phyloP scores from a whole-genome alignment of 176 grass and related monocot species.

The Musa schizocarpa region DNA sequence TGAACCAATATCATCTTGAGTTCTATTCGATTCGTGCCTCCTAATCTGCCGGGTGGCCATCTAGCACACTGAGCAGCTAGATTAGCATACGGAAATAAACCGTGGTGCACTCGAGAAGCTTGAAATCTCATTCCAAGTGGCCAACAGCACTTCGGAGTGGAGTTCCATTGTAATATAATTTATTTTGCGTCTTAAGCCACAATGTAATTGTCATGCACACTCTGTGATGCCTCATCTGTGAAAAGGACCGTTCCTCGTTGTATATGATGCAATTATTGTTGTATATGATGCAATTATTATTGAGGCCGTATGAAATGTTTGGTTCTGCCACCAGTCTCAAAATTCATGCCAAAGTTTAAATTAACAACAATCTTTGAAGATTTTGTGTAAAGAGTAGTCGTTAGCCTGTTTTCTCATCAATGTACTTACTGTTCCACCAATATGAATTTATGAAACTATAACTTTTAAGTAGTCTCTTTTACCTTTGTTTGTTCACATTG shows the following conservation, averaged over 20 bases:
- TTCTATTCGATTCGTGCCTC: background rate
- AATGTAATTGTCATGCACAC: background rate
- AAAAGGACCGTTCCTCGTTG: background rate
- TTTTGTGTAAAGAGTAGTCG: background rate
- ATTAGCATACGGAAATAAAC: background rate
- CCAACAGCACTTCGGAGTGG: background rate
- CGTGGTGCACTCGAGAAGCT: background rate
- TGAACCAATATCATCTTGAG: conserved; percentile 17
- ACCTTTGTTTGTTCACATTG: too few species aligned
- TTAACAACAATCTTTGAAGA: background rate
- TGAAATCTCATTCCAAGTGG: background rate
- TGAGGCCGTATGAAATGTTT: background rate
- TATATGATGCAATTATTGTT: too few species aligned
- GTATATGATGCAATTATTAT: conserved; percentile 30
- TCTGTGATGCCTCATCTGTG: background rate
- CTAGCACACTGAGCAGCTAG: background rate
- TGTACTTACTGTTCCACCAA: too few species aligned
- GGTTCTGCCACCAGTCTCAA: background rate
- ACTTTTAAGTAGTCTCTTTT: too few species aligned
- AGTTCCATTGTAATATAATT: background rate
- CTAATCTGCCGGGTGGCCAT: too few species aligned
- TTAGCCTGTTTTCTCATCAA: background rate
- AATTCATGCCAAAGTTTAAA: too few species aligned
- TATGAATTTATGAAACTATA: too few species aligned
- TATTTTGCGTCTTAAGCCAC: background rate